These are phyloP conservation scores for Rhododendron simsii DNA, from an alignment of 148 eudicot species.

Conservation along the genomic window DNA sequence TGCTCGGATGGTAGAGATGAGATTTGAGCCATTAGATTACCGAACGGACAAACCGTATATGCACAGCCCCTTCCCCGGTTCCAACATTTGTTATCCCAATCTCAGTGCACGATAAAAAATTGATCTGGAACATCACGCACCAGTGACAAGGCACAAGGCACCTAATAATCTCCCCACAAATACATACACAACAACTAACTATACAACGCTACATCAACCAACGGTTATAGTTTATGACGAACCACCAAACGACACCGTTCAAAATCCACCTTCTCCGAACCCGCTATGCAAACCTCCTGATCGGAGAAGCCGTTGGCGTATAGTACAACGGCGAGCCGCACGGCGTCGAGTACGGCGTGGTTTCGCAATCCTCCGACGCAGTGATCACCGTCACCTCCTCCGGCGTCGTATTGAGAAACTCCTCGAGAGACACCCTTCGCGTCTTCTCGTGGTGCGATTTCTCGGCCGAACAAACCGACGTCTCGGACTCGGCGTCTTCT, in stretches of 20 bases:
- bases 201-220: neutral
- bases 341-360: constrained; percentile 38
- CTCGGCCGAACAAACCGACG: neutral
- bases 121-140: too few species aligned
- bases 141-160: too few species aligned
- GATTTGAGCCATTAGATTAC: too few species aligned
- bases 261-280: neutral
- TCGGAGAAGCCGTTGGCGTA: constrained; percentile 34
- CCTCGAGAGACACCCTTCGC: neutral
- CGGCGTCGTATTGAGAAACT: neutral
- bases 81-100: too few species aligned
- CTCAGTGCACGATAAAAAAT: too few species aligned
- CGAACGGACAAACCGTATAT: too few species aligned
- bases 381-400: neutral
- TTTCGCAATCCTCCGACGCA: neutral
- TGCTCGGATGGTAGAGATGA: too few species aligned
- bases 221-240: neutral
- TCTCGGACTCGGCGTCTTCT: constrained; percentile 19
- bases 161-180: too few species aligned
- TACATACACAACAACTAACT: too few species aligned
- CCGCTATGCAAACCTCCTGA: neutral
- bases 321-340: constrained; percentile 32
- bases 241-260: neutral
- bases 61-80: too few species aligned
- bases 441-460: neutral